A percentile compares a stretch with the other conserved stretches of the same genome.
phyloP scores from a whole-genome alignment of 257 asterid species.

The Fraxinus excelsior region DNA sequence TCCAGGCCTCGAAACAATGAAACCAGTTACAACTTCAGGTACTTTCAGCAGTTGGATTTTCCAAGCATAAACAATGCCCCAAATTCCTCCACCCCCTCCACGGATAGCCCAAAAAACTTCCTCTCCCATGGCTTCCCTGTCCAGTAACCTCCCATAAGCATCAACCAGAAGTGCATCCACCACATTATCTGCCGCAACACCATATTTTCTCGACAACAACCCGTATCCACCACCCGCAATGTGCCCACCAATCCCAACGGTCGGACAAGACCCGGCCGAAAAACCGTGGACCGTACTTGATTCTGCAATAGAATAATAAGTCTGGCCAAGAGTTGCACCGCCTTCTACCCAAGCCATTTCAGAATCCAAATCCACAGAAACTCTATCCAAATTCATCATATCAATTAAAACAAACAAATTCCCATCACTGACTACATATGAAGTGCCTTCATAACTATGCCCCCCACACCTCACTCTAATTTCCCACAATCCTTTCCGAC shows the following conservation, averaged over 20 bases:
- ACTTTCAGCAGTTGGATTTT: constrained; percentile 48
- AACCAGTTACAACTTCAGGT: constrained; percentile 45
- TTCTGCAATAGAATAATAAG: constrained; percentile 53
- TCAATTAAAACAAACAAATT: constrained; percentile 58
- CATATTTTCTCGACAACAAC: constrained; percentile 59
- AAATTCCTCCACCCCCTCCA: constrained; percentile 82
- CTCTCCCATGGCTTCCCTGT: constrained; percentile 73
- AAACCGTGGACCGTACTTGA: constrained; percentile 46
- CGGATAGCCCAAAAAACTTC: constrained; percentile 88
- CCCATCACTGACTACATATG: constrained; percentile 49
- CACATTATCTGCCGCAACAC: constrained; percentile 81
- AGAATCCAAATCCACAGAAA: constrained; percentile 44
- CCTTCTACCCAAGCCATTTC: constrained; percentile 69
- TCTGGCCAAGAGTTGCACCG: constrained; percentile 71
- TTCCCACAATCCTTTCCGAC: constrained; percentile 40
- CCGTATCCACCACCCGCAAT: constrained; percentile 78
- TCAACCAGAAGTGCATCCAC: constrained; percentile 58
- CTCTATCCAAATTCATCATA: constrained; percentile 48
- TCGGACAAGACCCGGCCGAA: constrained; percentile 79
- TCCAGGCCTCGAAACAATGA: constrained; percentile 47
- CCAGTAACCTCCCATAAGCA: constrained; percentile 51
- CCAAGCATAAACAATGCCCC: constrained; percentile 76
- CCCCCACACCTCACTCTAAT: constrained; percentile 79
- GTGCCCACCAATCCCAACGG: constrained; percentile 80
- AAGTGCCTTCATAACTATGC: constrained; percentile 79